A percentile compares a stretch with the other conserved stretches of the same genome.
Conservation (phyloP, 2,329 filamentous ascomycete species). For the Beauveria caledonica region DNA sequence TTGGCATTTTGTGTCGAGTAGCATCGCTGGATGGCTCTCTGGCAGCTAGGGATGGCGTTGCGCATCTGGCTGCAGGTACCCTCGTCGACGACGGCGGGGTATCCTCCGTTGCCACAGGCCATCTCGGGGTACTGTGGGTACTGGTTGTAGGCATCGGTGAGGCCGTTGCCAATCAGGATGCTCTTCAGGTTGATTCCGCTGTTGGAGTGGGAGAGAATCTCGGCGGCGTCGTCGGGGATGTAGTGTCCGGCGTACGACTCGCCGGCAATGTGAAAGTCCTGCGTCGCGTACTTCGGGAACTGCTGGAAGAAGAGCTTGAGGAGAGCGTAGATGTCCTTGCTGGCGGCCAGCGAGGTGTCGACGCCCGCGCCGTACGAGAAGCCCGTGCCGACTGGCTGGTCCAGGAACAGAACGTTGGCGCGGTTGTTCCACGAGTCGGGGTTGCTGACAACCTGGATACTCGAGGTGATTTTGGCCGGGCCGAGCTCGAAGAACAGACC, state of each 20-base stretch:
- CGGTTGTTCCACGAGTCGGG: slow-evolving; percentile 93
- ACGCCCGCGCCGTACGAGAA: slow-evolving; percentile 95
- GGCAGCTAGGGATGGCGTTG: slow-evolving; percentile 81
- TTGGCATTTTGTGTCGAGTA: slow-evolving; percentile 86
- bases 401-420: slow-evolving; percentile 97
- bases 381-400: slow-evolving; percentile 96
- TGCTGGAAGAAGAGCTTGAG: slow-evolving; percentile 98
- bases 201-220: slow-evolving; percentile 91
- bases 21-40: slow-evolving; percentile 80
- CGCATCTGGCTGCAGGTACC: slow-evolving; percentile 82
- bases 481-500: slow-evolving; percentile 97
- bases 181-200: slow-evolving; percentile 98
- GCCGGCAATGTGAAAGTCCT: slow-evolving; percentile 96
- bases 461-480: slow-evolving; percentile 75
- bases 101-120: slow-evolving; percentile 94
- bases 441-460: slow-evolving; percentile 77
- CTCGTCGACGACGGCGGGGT: slow-evolving; percentile 74
- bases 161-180: slow-evolving; percentile 88
- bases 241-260: slow-evolving; percentile 96
- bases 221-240: slow-evolving; percentile 83
- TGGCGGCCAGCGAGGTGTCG: slow-evolving; percentile 87
- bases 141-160: slow-evolving; percentile 89
- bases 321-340: slow-evolving; percentile 96
- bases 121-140: slow-evolving; percentile 95
- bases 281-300: slow-evolving; percentile 89